phyloP scores from a whole-genome alignment of 352 stramenopile species.

The Phytopythium litorale region DNA sequence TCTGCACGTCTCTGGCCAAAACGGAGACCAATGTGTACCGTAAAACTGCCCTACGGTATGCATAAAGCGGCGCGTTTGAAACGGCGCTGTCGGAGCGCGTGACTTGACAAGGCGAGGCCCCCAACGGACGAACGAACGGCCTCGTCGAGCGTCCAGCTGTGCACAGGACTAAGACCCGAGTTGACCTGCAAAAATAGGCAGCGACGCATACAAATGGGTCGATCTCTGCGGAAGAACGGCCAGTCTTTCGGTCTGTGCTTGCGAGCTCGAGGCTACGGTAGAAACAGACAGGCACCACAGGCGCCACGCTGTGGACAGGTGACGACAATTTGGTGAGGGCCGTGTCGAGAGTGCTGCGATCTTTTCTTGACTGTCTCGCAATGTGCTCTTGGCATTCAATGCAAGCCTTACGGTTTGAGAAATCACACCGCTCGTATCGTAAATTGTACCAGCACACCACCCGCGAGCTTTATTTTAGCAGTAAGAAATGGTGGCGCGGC shows the following conservation, averaged over 20 bases:
- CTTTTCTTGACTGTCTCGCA: too few species aligned
- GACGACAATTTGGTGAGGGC: neutral
- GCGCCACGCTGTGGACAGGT: neutral
- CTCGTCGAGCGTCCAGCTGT: neutral
- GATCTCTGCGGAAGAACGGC: neutral
- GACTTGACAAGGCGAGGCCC: neutral
- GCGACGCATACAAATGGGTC: neutral
- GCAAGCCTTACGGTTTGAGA: too few species aligned
- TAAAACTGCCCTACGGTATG: neutral
- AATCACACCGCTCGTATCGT: too few species aligned
- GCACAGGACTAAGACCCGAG: neutral
- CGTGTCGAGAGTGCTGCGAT: neutral
- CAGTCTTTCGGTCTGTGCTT: neutral
- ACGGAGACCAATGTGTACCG: neutral
- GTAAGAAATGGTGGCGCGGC: neutral
- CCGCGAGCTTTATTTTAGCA: too few species aligned
- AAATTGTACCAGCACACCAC: too few species aligned
- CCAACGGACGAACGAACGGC: neutral
- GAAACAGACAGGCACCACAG: neutral
- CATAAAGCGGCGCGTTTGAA: neutral
- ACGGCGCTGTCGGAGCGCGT: neutral
- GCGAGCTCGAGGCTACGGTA: neutral
- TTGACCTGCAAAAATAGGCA: conserved; percentile 3
- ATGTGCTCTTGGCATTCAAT: too few species aligned
- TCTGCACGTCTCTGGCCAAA: conserved; percentile 2